Percentiles rank a stretch among this genome's conserved stretches.
These are phyloP conservation scores for Chaetoscypha palmicola DNA, from an alignment of 2,329 filamentous ascomycete genomes.

Conservation along the genomic window DNA sequence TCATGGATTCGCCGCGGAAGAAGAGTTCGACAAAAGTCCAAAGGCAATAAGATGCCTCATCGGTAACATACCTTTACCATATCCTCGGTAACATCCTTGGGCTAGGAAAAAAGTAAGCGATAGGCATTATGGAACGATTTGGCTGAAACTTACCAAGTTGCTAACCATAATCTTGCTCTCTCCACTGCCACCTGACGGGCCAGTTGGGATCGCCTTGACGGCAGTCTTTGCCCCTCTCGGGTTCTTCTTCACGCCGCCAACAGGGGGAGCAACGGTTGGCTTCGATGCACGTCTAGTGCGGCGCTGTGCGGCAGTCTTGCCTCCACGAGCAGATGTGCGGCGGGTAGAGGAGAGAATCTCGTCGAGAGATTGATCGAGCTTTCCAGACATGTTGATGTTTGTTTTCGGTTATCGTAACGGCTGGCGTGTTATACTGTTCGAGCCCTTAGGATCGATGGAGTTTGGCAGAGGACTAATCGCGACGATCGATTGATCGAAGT, in stretches of 20 bases:
- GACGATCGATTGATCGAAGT: conserved; percentile 18
- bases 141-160: conserved; percentile 71
- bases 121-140: background rate
- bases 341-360: conserved; percentile 82
- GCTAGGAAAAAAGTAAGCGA: conserved; percentile 45
- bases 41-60: conserved; percentile 59
- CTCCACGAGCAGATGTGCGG: conserved; percentile 17
- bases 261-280: conserved; percentile 54
- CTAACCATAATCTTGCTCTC: conserved; percentile 98
- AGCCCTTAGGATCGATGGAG: conserved; percentile 29
- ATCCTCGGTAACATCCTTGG: conserved; percentile 89
- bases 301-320: conserved; percentile 40
- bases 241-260: conserved; percentile 79
- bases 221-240: conserved; percentile 53
- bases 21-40: conserved; percentile 68
- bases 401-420: background rate
- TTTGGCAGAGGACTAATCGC: conserved; percentile 18
- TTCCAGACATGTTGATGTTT: conserved; percentile 69
- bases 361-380: conserved; percentile 94
- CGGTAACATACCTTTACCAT: conserved; percentile 99
- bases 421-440: conserved; percentile 18
- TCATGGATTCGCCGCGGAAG: conserved; percentile 29
- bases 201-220: conserved; percentile 57
- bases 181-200: conserved; percentile 52
- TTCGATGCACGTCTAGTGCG: conserved; percentile 36